These are phyloP conservation scores for Kodamaea derodonti DNA, from an alignment of 1,139 yeast species.

Conservation along the genomic window DNA sequence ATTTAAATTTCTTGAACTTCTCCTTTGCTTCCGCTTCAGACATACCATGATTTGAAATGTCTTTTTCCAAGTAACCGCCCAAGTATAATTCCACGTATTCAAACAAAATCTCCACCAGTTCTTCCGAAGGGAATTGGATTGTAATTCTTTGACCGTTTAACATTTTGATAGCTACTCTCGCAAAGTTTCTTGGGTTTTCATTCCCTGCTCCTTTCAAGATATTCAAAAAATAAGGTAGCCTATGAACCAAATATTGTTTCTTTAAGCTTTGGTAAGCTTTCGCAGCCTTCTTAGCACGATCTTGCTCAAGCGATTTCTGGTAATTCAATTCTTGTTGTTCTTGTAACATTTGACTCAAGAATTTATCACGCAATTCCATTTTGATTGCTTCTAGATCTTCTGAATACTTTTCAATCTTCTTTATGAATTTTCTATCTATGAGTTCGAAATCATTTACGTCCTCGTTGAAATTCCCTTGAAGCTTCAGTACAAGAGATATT, in stretches of 20 bases:
- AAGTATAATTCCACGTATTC: constrained; percentile 48
- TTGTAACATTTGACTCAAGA: constrained; percentile 56
- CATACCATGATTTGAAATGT: constrained; percentile 12
- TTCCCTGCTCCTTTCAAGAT: constrained; percentile 27
- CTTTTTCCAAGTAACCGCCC: constrained; percentile 29
- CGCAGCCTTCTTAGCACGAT: constrained; percentile 35
- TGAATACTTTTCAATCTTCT: constrained; percentile 51
- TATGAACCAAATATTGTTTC: constrained; percentile 39
- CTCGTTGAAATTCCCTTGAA: constrained; percentile 58
- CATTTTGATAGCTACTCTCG: constrained; percentile 59
- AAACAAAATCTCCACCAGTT: constrained; percentile 53
- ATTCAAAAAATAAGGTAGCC: constrained; percentile 41
- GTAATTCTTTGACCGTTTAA: constrained; percentile 49
- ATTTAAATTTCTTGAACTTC: constrained; percentile 21
- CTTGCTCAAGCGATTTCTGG: constrained; percentile 61
- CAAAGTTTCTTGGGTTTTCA: too few species aligned
- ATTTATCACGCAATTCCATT: constrained; percentile 58
- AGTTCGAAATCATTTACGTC: constrained; percentile 24
- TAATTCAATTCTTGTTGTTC: constrained; percentile 79
- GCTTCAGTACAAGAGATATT: constrained; percentile 58
- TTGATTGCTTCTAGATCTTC: constrained; percentile 58
- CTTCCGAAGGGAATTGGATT: constrained; percentile 43
- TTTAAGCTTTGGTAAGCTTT: constrained; percentile 21
- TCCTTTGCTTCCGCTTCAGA: constrained; percentile 18
- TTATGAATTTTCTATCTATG: constrained; percentile 38